Percentiles rank a stretch among this genome's conserved stretches.
These are phyloP conservation scores for Nyssa sinensis DNA, from an alignment of 148 eudicot species.

Conservation along the genomic window DNA sequence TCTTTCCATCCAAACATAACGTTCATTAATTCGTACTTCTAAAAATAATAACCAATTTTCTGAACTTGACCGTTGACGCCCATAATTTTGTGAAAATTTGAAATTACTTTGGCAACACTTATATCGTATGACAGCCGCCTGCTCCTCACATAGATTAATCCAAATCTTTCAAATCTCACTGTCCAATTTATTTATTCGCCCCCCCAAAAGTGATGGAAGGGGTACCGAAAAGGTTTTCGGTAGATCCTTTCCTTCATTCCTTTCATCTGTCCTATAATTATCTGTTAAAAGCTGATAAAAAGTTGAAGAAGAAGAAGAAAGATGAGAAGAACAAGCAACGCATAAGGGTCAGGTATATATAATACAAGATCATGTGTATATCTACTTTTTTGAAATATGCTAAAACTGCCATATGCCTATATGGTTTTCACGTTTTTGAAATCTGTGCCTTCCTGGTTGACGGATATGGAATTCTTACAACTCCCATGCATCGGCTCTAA, in stretches of 20 bases:
- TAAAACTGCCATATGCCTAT: background rate
- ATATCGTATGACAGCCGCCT: too few species aligned
- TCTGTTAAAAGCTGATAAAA: background rate
- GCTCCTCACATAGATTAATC: too few species aligned
- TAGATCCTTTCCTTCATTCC: background rate
- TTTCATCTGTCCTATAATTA: background rate
- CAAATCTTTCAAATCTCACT: too few species aligned
- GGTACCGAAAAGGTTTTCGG: too few species aligned
- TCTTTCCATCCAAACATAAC: too few species aligned
- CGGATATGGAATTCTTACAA: conserved; percentile 4
- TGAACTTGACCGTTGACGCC: too few species aligned
- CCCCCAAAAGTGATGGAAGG: too few species aligned
- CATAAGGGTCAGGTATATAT: background rate
- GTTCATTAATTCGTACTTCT: too few species aligned
- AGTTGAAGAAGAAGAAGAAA: background rate
- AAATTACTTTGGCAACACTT: too few species aligned
- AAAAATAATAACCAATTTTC: too few species aligned
- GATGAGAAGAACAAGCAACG: background rate
- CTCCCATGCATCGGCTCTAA: background rate
- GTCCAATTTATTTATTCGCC: too few species aligned
- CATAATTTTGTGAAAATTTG: too few species aligned
- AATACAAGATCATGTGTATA: background rate
- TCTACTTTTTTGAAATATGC: background rate
- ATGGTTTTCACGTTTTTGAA: background rate
- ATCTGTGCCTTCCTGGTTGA: background rate